Percentiles rank a stretch among this genome's conserved stretches.
Evolutionary conservation across 805 yeast species (phyloP).

Genomic region (Spathaspora sp.): DNA sequence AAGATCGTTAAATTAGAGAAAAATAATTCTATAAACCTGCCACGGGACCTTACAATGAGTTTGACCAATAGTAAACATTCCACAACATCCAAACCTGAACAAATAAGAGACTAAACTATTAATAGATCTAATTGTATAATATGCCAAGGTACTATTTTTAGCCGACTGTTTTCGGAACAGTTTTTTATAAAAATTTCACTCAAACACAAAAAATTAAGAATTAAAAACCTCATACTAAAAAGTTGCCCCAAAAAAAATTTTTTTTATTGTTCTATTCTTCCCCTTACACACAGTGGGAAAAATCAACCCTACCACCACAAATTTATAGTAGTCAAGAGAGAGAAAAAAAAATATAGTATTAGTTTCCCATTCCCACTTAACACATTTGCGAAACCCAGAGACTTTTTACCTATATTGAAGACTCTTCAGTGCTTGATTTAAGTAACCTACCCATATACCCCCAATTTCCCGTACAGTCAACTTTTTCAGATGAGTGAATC

Average conservation of each 20-base stretch:
- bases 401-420: not conserved
- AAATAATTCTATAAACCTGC: too few relatives aligned
- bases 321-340: not conserved
- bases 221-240: too few relatives aligned
- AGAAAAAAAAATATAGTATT: not conserved
- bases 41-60: too few relatives aligned
- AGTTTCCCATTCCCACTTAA: not conserved
- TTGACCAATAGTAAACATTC: too few relatives aligned
- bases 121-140: too few relatives aligned
- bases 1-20: too few relatives aligned
- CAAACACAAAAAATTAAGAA: too few relatives aligned
- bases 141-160: not conserved
- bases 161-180: not conserved
- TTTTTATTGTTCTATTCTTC: not conserved
- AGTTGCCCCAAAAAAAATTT: not conserved
- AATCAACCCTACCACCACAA: not conserved
- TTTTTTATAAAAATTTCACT: too few relatives aligned
- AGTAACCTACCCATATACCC: not conserved
- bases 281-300: not conserved
- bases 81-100: too few relatives aligned
- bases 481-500: not conserved
- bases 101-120: too few relatives aligned
- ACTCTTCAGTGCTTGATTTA: not conserved
- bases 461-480: not conserved
- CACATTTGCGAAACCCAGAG: not conserved